Conservation (phyloP, 1,284 basidiomycete genomes). For the Ustilago shanxiensis region DNA sequence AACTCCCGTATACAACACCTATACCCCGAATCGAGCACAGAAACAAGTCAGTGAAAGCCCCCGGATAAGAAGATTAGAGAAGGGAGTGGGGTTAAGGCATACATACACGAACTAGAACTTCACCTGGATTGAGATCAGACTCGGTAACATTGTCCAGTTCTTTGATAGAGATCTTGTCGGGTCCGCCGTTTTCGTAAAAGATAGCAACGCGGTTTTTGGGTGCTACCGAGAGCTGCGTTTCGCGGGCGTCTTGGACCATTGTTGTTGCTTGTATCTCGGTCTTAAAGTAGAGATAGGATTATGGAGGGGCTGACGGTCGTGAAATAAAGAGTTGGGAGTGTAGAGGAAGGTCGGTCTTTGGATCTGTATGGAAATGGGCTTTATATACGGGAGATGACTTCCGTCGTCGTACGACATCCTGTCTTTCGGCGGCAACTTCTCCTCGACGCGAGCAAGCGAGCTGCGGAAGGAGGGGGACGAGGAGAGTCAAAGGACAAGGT, state of each 20-base stretch:
- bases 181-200: slow-evolving; percentile 51
- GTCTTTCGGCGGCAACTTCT: too few relatives aligned
- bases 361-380: too few relatives aligned
- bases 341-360: too few relatives aligned
- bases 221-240: slow-evolving; percentile 37
- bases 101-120: slow-evolving; percentile 81
- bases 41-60: background rate
- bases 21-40: background rate
- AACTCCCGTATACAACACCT: slow-evolving; percentile 50
- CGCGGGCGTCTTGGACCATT: slow-evolving; percentile 42
- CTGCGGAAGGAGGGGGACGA: too few relatives aligned
- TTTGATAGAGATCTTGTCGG: slow-evolving; percentile 46
- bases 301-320: too few relatives aligned
- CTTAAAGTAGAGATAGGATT: background rate
- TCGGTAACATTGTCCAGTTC: slow-evolving; percentile 28
- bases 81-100: too few relatives aligned
- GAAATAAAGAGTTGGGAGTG: too few relatives aligned
- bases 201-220: slow-evolving; percentile 45
- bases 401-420: too few relatives aligned
- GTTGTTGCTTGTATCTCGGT: background rate
- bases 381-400: too few relatives aligned
- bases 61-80: too few relatives aligned
- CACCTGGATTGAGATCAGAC: slow-evolving; percentile 78
- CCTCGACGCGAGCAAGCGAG: too few relatives aligned
- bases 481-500: too few relatives aligned